Conservation (phyloP, 2,329 filamentous ascomycete genomes). For the Aotearoamyces nothofagi region DNA sequence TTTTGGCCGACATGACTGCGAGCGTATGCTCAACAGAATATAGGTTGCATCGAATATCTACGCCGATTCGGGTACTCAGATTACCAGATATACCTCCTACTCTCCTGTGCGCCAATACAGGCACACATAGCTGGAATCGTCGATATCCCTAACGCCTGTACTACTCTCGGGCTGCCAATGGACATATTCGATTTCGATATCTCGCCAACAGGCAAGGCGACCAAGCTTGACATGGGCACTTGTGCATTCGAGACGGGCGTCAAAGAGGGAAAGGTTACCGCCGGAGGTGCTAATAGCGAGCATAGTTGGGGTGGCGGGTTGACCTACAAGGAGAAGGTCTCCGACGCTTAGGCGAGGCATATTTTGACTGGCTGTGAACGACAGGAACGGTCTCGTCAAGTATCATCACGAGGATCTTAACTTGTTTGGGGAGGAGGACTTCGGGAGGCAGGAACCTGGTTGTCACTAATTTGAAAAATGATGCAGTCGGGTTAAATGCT, state of each 20-base stretch:
- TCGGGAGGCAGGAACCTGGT: too few species aligned
- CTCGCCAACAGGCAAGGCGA: constrained; percentile 40
- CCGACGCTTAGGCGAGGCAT: too few species aligned
- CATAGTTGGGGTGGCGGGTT: constrained; percentile 34
- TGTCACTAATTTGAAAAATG: too few species aligned
- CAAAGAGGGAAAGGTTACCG: constrained; percentile 26
- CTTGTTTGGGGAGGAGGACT: too few species aligned
- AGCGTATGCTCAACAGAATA: too few species aligned
- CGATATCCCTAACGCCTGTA: constrained; percentile 75
- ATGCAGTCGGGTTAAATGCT: too few species aligned
- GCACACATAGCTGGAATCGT: constrained; percentile 83
- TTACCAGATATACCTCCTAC: constrained; percentile 72
- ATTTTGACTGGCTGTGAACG: too few species aligned
- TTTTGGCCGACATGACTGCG: too few species aligned
- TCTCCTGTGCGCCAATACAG: constrained; percentile 76
- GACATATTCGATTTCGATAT: constrained; percentile 96
- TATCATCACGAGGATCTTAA: too few species aligned
- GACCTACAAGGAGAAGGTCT: constrained; percentile 30
- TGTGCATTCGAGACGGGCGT: constrained; percentile 49
- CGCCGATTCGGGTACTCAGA: constrained; percentile 54
- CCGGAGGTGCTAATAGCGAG: constrained; percentile 30
- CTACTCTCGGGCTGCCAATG: constrained; percentile 75
- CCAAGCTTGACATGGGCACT: constrained; percentile 50
- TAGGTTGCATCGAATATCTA: constrained; percentile 63
- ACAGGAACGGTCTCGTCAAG: too few species aligned